phyloP scores from a whole-genome alignment of 805 yeast genomes.

The Hanseniaspora taiwanica region DNA sequence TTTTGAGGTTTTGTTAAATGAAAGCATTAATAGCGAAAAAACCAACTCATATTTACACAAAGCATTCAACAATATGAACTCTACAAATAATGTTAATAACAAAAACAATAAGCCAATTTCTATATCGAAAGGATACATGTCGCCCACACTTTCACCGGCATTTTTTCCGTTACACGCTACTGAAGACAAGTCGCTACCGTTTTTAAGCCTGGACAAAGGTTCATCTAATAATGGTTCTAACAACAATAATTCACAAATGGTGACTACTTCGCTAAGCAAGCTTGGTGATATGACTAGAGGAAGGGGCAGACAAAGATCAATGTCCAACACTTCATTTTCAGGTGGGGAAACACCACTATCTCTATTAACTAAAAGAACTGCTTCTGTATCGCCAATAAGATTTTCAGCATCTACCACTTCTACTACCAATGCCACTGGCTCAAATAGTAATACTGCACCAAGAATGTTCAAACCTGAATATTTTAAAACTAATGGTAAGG shows the following conservation, averaged over 20 bases:
- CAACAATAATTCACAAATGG: neutral
- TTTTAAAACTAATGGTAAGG: neutral
- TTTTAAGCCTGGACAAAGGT: neutral
- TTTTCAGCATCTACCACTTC: neutral
- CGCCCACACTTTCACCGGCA: neutral
- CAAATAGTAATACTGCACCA: neutral
- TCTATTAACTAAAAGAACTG: neutral
- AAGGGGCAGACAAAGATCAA: conserved; percentile 5
- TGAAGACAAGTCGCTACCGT: neutral
- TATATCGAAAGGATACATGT: neutral
- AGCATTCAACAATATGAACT: neutral
- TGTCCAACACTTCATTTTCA: conserved; percentile 2
- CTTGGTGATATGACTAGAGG: conserved; percentile 5
- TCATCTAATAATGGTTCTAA: neutral
- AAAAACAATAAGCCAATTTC: neutral
- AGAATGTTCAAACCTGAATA: neutral
- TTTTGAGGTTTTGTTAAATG: too few species aligned
- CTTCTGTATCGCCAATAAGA: conserved; percentile 1
- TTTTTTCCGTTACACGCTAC: neutral
- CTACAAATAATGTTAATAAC: neutral
- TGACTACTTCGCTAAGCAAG: conserved; percentile 4
- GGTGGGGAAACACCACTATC: conserved; percentile 1
- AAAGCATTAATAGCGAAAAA: neutral
- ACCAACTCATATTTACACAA: neutral
- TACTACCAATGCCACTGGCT: neutral